A percentile compares a stretch with the other conserved stretches of the same genome.
These are phyloP conservation scores for Polyplosphaeria fusca DNA, from an alignment of 495 filamentous ascomycete genomes.

Conservation along the genomic window DNA sequence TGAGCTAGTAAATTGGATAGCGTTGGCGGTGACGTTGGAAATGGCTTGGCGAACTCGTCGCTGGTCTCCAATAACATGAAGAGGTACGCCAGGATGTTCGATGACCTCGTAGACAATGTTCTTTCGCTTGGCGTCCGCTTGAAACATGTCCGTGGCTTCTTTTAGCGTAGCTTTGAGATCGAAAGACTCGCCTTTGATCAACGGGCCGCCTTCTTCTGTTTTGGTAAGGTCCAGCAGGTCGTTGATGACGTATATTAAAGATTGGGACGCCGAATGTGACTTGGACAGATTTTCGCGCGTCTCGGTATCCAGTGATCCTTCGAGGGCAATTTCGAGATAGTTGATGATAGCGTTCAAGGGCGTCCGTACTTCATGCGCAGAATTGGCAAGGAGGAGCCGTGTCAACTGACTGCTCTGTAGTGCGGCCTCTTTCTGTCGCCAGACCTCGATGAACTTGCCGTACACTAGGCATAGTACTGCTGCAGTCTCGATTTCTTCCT, in stretches of 20 bases:
- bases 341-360: conserved; percentile 96
- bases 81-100: conserved; percentile 67
- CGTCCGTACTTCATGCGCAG: conserved; percentile 91
- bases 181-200: conserved; percentile 81
- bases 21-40: conserved; percentile 80
- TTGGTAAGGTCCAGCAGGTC: conserved; percentile 91
- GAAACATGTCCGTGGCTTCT: conserved; percentile 73
- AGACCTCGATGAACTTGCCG: conserved; percentile 88
- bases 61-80: conserved; percentile 72
- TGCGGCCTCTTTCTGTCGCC: conserved; percentile 86
- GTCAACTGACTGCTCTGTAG: conserved; percentile 81
- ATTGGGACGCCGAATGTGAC: conserved; percentile 94
- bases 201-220: conserved; percentile 73
- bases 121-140: conserved; percentile 72
- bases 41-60: conserved; percentile 75
- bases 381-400: conserved; percentile 78
- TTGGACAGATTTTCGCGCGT: conserved; percentile 82
- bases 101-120: conserved; percentile 64
- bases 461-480: conserved; percentile 88
- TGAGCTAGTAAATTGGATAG: conserved; percentile 72
- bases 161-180: conserved; percentile 67
- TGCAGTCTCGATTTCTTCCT: conserved; percentile 79
- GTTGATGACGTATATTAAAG: conserved; percentile 92
- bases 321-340: conserved; percentile 89
- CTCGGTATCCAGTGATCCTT: conserved; percentile 75